Percentiles rank a stretch among this genome's conserved stretches.
phyloP scores from a whole-genome alignment of 495 filamentous ascomycete species.

The Entonaema liquescens region DNA sequence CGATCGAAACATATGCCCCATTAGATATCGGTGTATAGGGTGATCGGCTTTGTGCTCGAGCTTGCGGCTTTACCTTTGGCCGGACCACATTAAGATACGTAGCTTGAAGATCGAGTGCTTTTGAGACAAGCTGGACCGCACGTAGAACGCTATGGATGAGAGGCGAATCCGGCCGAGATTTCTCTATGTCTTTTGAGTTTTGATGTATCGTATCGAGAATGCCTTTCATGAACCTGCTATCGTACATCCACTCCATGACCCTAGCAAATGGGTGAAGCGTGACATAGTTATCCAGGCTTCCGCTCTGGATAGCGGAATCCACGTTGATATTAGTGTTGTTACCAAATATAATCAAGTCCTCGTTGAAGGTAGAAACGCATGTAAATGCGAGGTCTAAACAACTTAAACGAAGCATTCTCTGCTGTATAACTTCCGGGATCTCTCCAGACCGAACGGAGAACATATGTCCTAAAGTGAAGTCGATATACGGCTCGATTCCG shows the following conservation, averaged over 20 bases:
- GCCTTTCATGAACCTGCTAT: constrained; percentile 82
- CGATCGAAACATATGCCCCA: constrained; percentile 80
- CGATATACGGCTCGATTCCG: constrained; percentile 90
- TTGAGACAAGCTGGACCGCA: constrained; percentile 80
- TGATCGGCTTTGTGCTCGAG: constrained; percentile 44
- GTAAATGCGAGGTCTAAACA: constrained; percentile 81
- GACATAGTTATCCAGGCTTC: constrained; percentile 77
- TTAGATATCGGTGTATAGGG: constrained; percentile 65
- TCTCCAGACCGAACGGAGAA: constrained; percentile 70
- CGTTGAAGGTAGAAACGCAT: constrained; percentile 87
- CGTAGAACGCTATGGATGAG: constrained; percentile 75
- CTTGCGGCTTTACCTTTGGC: constrained; percentile 68
- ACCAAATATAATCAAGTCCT: constrained; percentile 83
- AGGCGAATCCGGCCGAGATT: constrained; percentile 73
- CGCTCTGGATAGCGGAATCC: constrained; percentile 74
- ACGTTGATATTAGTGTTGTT: constrained; percentile 76
- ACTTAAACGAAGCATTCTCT: constrained; percentile 73
- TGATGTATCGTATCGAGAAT: constrained; percentile 81
- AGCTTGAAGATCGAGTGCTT: constrained; percentile 83
- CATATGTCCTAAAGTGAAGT: constrained; percentile 82
- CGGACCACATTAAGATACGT: constrained; percentile 90
- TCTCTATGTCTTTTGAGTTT: constrained; percentile 71
- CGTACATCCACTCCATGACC: constrained; percentile 97
- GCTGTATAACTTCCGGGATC: constrained; percentile 66
- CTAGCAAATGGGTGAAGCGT: constrained; percentile 89